phyloP scores from a whole-genome alignment of 2,329 filamentous ascomycete genomes.

The Pseudogymnoascus sp. region DNA sequence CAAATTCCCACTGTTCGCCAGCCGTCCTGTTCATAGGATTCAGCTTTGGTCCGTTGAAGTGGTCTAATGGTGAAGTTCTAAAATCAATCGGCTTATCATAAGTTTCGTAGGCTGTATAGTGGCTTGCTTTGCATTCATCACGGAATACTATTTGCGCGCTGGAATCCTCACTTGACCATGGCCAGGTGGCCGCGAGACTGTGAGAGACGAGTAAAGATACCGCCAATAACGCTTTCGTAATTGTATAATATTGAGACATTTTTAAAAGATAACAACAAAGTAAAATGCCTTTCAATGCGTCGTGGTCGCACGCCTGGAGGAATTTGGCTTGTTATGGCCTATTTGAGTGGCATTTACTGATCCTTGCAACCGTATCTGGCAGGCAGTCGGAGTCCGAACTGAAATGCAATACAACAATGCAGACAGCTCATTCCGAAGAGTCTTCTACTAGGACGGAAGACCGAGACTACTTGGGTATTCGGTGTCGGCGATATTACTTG shows the following conservation, averaged over 20 bases:
- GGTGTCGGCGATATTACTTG: neutral
- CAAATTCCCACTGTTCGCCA: constrained; percentile 28
- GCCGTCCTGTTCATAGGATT: constrained; percentile 21
- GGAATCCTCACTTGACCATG: neutral
- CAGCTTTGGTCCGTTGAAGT: constrained; percentile 18
- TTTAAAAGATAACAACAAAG: neutral
- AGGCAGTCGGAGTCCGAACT: neutral
- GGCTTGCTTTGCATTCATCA: neutral
- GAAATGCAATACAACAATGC: neutral
- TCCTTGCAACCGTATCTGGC: neutral
- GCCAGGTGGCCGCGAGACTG: neutral
- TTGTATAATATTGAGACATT: neutral
- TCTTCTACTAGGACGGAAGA: neutral
- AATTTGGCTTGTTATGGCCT: neutral
- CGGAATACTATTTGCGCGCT: neutral
- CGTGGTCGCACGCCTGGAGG: neutral
- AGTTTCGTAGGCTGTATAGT: neutral
- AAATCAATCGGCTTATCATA: constrained; percentile 12
- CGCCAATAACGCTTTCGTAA: neutral
- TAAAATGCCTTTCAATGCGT: neutral
- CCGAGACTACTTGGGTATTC: neutral
- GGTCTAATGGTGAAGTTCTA: constrained; percentile 8
- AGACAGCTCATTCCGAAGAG: neutral
- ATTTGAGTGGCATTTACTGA: neutral
- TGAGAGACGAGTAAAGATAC: neutral